Base-by-base conservation (phyloP, 2,329 filamentous ascomycete species). In the Lachnellula arida region DNA sequence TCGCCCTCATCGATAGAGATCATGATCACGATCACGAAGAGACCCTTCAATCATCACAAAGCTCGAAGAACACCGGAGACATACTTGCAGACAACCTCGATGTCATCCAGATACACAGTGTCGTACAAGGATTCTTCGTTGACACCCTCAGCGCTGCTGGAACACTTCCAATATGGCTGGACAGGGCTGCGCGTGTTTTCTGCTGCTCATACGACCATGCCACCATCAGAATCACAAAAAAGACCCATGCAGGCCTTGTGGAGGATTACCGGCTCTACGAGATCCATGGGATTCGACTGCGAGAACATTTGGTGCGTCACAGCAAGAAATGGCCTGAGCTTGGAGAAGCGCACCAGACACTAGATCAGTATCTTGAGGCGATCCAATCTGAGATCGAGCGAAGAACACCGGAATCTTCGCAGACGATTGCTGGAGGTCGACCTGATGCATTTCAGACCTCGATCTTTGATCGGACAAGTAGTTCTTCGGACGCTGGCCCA, bases 41-140 rank as follows among this genome's bases (percentile, higher is more conserved):
- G 4, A 32, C 51, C 1, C 44, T 60, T n/a, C 60, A 64, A 34
- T 67, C 63, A 3, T 69, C 65, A 6, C 67, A 65, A 44, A 66
- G 60, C 28, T 68, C 67, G 3, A 64, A 63, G 48, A 71, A 73
- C 2, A 79, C 76, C 6, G 72, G 67, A 53, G 74, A 78, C 56
- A 72, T 73, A 65, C 61, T 71, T 2, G 68, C 71, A 11, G 77
- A 80, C 37, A 74, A 70, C 42, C 69, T 81, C 7, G 79, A 82
- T 53, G 74, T 80, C 19, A 72, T 82, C 1, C 68, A 75, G 23
- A 69, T 81, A 7, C 79, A 81, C 60, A 75, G 74, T 34, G 77
- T 81, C 5, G 76, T 81, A 1, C 79, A 81, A 58, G 74, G 74
- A 2, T 81, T 81, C 59, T 80, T 81, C 55, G 68, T 78, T 23